phyloP scores from a whole-genome alignment of 306 rosid genomes.

The Vicia faba region DNA sequence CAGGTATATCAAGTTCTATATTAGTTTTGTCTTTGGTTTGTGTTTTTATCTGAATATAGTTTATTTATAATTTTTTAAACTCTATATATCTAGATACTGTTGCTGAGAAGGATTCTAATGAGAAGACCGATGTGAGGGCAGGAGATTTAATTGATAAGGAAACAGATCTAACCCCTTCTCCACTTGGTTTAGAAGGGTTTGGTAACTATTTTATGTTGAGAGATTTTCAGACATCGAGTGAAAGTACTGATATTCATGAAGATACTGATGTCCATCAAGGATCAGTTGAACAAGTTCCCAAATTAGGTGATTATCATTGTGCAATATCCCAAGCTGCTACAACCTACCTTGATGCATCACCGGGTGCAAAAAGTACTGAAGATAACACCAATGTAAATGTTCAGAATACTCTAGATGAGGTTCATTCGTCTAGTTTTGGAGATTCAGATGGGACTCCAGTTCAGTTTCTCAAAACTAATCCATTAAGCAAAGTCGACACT shows the following conservation, averaged over 20 bases:
- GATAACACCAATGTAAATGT: not conserved
- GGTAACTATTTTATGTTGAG: too few species aligned
- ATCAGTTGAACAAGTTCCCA: not conserved
- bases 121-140: not conserved
- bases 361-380: not conserved
- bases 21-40: not conserved
- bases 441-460: not conserved
- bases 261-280: not conserved
- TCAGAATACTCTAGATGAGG: constrained; percentile 1
- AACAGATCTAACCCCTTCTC: not conserved
- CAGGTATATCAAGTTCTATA: constrained; percentile 6
- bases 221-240: too few species aligned
- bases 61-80: not conserved
- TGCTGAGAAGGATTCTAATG: not conserved
- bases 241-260: too few species aligned
- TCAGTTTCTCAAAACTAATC: not conserved
- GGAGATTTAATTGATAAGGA: not conserved
- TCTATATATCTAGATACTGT: constrained; percentile 8
- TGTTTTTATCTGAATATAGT: not conserved
- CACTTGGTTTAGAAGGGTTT: not conserved
- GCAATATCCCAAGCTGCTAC: not conserved
- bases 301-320: not conserved
- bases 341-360: not conserved
- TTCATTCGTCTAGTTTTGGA: constrained; percentile 1
- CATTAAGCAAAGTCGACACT: not conserved